Base-by-base conservation (phyloP, 768 basidiomycete species). In the Lentinus brumalis region DNA sequence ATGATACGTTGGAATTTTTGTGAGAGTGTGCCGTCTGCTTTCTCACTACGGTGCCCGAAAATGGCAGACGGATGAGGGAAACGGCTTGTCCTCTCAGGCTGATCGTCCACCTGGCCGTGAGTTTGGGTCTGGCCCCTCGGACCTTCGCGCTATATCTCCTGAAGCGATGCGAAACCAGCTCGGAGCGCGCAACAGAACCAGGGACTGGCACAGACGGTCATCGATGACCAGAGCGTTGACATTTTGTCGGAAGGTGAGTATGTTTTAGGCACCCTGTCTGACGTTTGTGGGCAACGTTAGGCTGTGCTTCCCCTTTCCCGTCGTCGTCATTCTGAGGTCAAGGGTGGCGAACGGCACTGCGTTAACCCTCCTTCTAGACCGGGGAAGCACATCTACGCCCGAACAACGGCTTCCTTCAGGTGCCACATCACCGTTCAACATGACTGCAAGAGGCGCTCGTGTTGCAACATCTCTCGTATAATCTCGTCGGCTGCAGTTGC, bases 111-210 rank as follows among this genome's bases (percentile, higher is more conserved):
- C 29, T 11, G 16, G 59, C 53, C 47, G 46, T 38, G 21, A 21
- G 18, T 44, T 16, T 12, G 30, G 35, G 59, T 44, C 59, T 60
- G 39, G 59, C 15, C 59, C 53, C 31, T 42, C 46, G 49, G 41
- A 30, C n/a, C 59, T 56, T 55, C 59, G 40, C n/a, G 42, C 18
- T 15, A 16, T 44, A 18, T 16, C 14, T 16, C 15, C 42, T 44
- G 42, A 2, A 44, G 1, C 5, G 18, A 16, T 7, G 26, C 10
- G 9, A 12, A 5, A 29, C 46, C 26, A 29, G 18, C 10, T 49
- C 42, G 42, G 42, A 44, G 42, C 18, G 42, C 42, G 18, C 42
- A 44, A 9, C 21, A 7, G 12, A 18, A 18, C 29, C 21, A 12
- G 21, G 46, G 14, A 18, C 8, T 49, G 46, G 7, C 46, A 21